These are phyloP conservation scores for Salix brachista DNA, from an alignment of 345 rosid genomes.

Conservation along the genomic window DNA sequence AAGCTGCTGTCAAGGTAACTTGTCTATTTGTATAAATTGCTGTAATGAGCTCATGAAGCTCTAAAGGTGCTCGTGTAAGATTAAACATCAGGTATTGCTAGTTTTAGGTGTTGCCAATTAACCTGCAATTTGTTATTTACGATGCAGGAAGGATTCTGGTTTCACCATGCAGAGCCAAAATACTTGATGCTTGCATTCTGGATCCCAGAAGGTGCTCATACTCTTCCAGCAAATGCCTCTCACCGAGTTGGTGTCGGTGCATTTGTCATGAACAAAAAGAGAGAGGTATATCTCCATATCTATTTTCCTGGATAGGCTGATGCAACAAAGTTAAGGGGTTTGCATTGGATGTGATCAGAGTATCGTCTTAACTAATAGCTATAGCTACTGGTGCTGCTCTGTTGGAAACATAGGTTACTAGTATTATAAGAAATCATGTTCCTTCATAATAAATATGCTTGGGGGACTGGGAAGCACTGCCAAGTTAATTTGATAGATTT, in stretches of 20 bases:
- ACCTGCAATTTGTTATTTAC: constrained; percentile 1
- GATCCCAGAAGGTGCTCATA: constrained; percentile 56
- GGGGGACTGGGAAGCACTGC: not conserved
- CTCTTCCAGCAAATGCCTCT: constrained; percentile 83
- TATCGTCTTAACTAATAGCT: not conserved
- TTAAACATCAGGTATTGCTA: not conserved
- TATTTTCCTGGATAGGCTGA: not conserved
- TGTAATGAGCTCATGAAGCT: not conserved
- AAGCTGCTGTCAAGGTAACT: constrained; percentile 66
- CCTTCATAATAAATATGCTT: not conserved
- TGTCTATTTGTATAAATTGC: not conserved
- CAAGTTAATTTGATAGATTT: not conserved
- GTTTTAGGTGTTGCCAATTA: not conserved
- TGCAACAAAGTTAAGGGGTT: not conserved
- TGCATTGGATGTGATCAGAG: not conserved
- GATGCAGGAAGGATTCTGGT: constrained; percentile 85
- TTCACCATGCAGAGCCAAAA: constrained; percentile 81
- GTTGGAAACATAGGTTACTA: not conserved
- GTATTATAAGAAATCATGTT: not conserved
- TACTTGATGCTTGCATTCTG: constrained; percentile 83
- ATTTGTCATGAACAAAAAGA: constrained; percentile 64
- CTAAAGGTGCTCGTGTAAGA: not conserved
- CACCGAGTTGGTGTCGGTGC: constrained; percentile 80
- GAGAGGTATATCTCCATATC: constrained; percentile 51
- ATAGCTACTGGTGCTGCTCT: not conserved